These are phyloP conservation scores for Ilyonectria destructans DNA, from an alignment of 2,329 filamentous ascomycete species.

Conservation along the genomic window DNA sequence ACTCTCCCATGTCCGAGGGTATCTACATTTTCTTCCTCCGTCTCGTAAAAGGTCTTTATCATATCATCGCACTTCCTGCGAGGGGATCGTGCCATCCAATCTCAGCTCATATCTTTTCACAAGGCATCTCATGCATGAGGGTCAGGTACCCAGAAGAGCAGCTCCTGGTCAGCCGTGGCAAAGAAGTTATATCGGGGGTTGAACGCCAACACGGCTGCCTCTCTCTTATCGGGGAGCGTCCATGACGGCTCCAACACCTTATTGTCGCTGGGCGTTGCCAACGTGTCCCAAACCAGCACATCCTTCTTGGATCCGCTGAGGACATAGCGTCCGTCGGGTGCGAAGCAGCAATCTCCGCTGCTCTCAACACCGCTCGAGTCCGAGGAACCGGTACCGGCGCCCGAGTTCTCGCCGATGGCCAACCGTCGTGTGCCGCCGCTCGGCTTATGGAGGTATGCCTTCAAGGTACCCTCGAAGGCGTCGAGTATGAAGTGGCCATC, in stretches of 20 bases:
- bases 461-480: constrained; percentile 87
- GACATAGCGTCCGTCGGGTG: constrained; percentile 90
- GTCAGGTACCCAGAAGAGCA: constrained; percentile 85
- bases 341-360: constrained; percentile 88
- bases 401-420: constrained; percentile 67
- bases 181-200: constrained; percentile 95
- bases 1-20: constrained; percentile 23
- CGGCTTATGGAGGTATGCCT: constrained; percentile 78
- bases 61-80: not conserved
- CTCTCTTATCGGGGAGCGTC: constrained; percentile 77
- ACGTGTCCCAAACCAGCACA: constrained; percentile 89
- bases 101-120: not conserved
- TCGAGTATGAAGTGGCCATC: constrained; percentile 94
- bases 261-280: constrained; percentile 69
- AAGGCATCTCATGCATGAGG: constrained; percentile 63
- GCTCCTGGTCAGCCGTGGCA: constrained; percentile 89
- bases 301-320: constrained; percentile 84
- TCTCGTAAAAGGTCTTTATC: constrained; percentile 16
- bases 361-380: constrained; percentile 64
- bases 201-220: constrained; percentile 84
- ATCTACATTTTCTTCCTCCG: constrained; percentile 23
- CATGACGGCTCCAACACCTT: constrained; percentile 75
- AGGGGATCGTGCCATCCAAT: not conserved
- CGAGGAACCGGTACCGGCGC: constrained; percentile 55
- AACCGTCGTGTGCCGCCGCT: constrained; percentile 69